Evolutionary conservation across 805 yeast genomes (phyloP).

Genomic region (Citeromyces nyonsensis): DNA sequence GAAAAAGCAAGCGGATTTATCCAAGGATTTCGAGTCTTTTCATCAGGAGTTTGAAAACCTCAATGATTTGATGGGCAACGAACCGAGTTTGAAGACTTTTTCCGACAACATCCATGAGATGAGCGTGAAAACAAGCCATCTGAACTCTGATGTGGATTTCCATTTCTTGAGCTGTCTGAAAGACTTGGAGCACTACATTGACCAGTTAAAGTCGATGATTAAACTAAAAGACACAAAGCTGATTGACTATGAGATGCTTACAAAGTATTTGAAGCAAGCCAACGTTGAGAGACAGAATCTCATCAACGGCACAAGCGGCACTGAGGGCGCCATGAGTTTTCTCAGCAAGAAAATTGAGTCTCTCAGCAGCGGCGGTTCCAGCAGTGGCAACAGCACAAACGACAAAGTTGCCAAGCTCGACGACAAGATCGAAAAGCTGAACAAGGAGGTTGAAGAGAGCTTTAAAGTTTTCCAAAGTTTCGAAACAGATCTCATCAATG

Average conservation of each 20-base stretch:
- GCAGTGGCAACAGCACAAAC: conserved; percentile 18
- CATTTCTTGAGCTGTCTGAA: conserved; percentile 71
- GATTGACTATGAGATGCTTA: conserved; percentile 76
- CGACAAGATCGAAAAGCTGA: conserved; percentile 21
- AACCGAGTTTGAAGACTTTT: conserved; percentile 18
- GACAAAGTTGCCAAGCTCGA: conserved; percentile 25
- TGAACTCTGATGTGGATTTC: conserved; percentile 45
- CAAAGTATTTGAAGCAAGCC: conserved; percentile 64
- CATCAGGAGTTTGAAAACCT: conserved; percentile 55
- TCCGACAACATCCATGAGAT: conserved; percentile 22
- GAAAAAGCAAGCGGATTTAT: conserved; percentile 56
- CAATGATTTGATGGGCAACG: conserved; percentile 20
- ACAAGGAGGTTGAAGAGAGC: conserved; percentile 26
- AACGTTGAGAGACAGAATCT: conserved; percentile 36
- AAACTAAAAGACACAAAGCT: conserved; percentile 84
- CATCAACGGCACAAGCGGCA: conserved; percentile 16
- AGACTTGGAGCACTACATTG: conserved; percentile 75
- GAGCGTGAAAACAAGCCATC: conserved; percentile 9
- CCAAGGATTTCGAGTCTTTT: conserved; percentile 59
- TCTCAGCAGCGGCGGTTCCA: conserved; percentile 13
- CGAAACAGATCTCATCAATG: conserved; percentile 29
- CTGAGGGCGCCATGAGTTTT: conserved; percentile 18
- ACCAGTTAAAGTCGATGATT: conserved; percentile 48
- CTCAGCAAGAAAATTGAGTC: conserved; percentile 32
- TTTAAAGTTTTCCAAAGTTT: conserved; percentile 27